Evolutionary conservation across 805 yeast species (phyloP), one percentile per base, ranked within the genome.

Genomic region (Debaryomyces tyrocola): DNA sequence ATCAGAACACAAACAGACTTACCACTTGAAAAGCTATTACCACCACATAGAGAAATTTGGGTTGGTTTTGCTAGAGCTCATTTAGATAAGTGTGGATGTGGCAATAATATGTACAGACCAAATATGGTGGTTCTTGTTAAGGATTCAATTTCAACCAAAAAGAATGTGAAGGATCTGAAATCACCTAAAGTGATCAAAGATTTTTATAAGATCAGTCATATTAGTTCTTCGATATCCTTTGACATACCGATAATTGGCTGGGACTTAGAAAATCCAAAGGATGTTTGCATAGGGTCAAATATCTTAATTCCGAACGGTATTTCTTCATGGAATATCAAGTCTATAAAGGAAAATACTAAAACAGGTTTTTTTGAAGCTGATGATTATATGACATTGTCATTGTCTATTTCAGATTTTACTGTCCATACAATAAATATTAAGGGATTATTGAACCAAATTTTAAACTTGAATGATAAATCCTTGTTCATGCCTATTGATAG

Each of bases 41-140:
- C 66, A 4, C 36, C 37, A 11, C 57, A 59, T 4, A 47, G 72
- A 39, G 73, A 70, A 46, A 54, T 70, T 5, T 70, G 69, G 69
- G 44, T 68, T 4, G 74, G 74, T 1, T 65, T 71, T 48, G 73
- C 75, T 4, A 52, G 75, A 41, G 74, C 75, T 3, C 75, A 72
- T 45, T 46, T 71, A 11, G 49, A 53, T 24, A 45, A 48, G 4
- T 72, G 77, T 57, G 76, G 75, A 1, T 72, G 77, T 54, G 74
- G 74, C 11, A 47, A 49, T n/a, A 58, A 57, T 20, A 60, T 70
- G 57, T 71, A 71, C 51, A 54, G 77, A 33, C 76, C 76, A 12
- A 72, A 72, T 49, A 43, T 72, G 44, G 70, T 69, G 8, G 58
- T 70, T 4, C 44, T 61, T 4, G 55, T 52, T 12, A 57, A 49